phyloP scores from a whole-genome alignment of 306 rosid species.

The Citrullus colocynthis region DNA sequence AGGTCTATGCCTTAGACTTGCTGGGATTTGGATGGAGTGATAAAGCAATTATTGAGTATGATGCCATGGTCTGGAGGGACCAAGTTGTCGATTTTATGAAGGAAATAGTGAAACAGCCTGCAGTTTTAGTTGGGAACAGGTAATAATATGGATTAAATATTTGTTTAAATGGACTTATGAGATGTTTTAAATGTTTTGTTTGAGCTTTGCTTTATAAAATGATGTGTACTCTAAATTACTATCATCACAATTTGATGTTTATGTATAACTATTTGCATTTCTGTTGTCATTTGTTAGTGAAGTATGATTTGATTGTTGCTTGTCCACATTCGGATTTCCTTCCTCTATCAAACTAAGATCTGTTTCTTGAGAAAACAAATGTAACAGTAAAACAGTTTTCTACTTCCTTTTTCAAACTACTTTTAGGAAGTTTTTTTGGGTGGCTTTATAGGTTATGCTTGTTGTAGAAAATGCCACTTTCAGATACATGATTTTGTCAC shows the following conservation, averaged over 20 bases:
- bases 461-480: neutral
- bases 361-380: neutral
- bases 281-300: neutral
- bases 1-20: slow-evolving; percentile 90
- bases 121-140: slow-evolving; percentile 88
- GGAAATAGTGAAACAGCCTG: slow-evolving; percentile 79
- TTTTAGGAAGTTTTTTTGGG: neutral
- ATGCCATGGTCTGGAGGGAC: slow-evolving; percentile 86
- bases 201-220: neutral
- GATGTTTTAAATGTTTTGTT: neutral
- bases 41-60: slow-evolving; percentile 83
- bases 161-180: neutral
- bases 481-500: neutral
- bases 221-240: neutral
- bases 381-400: neutral
- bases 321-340: neutral
- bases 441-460: neutral
- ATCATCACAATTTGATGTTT: neutral
- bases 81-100: slow-evolving; percentile 79
- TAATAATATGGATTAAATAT: slow-evolving; percentile 10
- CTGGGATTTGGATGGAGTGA: slow-evolving; percentile 99
- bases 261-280: neutral
- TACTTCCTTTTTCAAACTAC: neutral
- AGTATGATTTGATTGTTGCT: neutral
- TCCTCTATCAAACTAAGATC: neutral